These are phyloP conservation scores for Pachyrhizus erosus DNA, from an alignment of 306 rosid species.

Conservation along the genomic window DNA sequence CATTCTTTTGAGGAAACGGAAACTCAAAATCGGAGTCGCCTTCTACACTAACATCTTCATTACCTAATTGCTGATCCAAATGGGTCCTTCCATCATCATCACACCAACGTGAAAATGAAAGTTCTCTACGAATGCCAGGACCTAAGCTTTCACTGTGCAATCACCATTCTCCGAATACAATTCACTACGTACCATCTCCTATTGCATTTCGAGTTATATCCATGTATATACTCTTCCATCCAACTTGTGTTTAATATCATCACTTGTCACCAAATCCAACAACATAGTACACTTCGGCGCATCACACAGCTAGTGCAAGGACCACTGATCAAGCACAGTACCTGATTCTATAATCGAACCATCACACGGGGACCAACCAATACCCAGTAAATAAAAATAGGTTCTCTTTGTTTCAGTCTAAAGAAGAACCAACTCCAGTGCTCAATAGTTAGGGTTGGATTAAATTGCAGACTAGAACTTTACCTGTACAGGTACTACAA, in stretches of 20 bases:
- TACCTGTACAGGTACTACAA: conserved; percentile 43
- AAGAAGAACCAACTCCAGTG: conserved; percentile 37
- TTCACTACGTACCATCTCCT: conserved; percentile 70
- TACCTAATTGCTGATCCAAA: conserved; percentile 49
- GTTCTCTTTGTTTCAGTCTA: conserved; percentile 12
- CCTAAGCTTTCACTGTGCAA: conserved; percentile 48
- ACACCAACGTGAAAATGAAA: conserved; percentile 78
- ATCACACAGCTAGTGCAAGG: conserved; percentile 31
- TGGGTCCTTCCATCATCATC: conserved; percentile 60
- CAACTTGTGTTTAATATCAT: conserved; percentile 37
- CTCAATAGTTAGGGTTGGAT: conserved; percentile 27
- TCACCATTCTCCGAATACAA: conserved; percentile 54
- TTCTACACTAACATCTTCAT: conserved; percentile 53
- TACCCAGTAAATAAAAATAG: background rate
- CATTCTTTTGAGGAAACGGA: conserved; percentile 58
- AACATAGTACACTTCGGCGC: conserved; percentile 34
- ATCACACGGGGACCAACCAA: background rate
- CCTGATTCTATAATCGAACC: conserved; percentile 36
- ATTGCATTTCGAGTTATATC: conserved; percentile 42
- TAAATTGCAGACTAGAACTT: conserved; percentile 40
- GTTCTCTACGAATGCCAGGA: conserved; percentile 61
- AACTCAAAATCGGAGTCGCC: conserved; percentile 69
- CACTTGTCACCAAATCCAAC: conserved; percentile 40
- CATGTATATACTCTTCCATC: conserved; percentile 48
- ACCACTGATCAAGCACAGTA: conserved; percentile 19